These are phyloP conservation scores for Sporothrix luriei DNA, from an alignment of 2,329 filamentous ascomycete species.

Conservation along the genomic window DNA sequence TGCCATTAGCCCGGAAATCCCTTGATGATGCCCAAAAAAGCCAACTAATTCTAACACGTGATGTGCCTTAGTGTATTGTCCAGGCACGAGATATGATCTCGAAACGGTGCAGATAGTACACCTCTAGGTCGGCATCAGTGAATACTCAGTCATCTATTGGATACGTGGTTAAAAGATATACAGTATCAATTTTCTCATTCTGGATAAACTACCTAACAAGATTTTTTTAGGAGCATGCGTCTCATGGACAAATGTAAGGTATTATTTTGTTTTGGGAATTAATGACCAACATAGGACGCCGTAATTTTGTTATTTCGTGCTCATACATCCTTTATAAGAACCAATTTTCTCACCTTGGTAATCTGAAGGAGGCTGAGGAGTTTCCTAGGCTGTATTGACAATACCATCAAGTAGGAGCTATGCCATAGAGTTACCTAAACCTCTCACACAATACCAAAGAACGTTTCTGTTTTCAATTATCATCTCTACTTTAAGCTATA, in stretches of 20 bases:
- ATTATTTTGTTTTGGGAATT: slow-evolving; percentile 45
- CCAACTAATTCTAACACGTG: slow-evolving; percentile 39
- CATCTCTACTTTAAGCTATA: neutral
- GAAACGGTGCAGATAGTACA: slow-evolving; percentile 38
- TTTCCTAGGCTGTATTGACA: neutral
- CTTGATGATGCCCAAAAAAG: slow-evolving; percentile 31
- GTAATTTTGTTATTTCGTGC: neutral
- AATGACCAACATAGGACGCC: neutral
- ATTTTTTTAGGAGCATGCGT: slow-evolving; percentile 39
- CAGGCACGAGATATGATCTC: slow-evolving; percentile 38
- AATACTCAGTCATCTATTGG: slow-evolving; percentile 42
- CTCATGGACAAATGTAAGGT: slow-evolving; percentile 41
- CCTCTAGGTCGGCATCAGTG: slow-evolving; percentile 42
- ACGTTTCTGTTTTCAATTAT: neutral
- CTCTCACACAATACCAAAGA: neutral
- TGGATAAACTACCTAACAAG: slow-evolving; percentile 24
- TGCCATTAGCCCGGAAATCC: slow-evolving; percentile 38
- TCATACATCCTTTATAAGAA: too few species aligned
- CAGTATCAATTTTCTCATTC: slow-evolving; percentile 41
- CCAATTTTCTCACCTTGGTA: neutral
- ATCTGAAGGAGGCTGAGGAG: neutral
- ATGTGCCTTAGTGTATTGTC: slow-evolving; percentile 43
- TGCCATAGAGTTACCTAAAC: neutral
- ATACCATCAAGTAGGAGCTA: neutral
- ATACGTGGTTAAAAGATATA: slow-evolving; percentile 41